Evolutionary conservation across 805 yeast genomes (phyloP), one percentile per base, ranked within the genome.

Genomic region (Candida sithepensis): DNA sequence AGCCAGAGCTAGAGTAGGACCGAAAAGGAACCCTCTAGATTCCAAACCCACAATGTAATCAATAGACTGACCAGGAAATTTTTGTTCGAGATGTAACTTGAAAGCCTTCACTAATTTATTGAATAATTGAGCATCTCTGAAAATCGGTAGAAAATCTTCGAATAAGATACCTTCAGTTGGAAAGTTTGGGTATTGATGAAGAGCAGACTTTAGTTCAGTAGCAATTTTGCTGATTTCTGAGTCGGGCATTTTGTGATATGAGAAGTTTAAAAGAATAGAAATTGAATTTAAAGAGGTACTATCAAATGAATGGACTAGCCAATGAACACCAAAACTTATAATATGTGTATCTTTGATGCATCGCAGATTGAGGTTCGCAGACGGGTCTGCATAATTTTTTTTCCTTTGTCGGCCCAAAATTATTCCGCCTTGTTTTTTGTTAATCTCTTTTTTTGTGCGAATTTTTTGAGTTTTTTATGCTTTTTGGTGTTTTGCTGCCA

Each of bases 141-240:
- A 94, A 55, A 94, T 85, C 42, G 99, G 99, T 63, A 94, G 75
- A 66, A 94, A 92, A 69, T 94, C 99, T 72, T 94, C 98, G 61
- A 94, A 94, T 33, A 94, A 73, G 54, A 94, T 81, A 12, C 99
- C 99, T 71, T 88, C 87, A 49, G 80, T 66, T 37, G 99, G 99
- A 75, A 94, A 94, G 73, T 94, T 89, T 55, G 92, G 96, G 75
- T 87, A 92, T 67, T 88, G 96, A 53, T 75, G 78, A 36, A 80
- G 63, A 47, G 84, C 79, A 20, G 73, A 68, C 59, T 73, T 79
- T 49, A 80, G 66, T 50, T 79, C 83, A 12, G 56, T 62, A 4
- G 80, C 77, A 45, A 64, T 43, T 20, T 52, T 53, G 18, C 54
- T 46, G 39, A 68, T 60, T 55, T 68, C 68, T 22, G 22, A 14